Evolutionary conservation across 2,329 filamentous ascomycete genomes (phyloP).

Genomic region (Ceratocystis ficicola): DNA sequence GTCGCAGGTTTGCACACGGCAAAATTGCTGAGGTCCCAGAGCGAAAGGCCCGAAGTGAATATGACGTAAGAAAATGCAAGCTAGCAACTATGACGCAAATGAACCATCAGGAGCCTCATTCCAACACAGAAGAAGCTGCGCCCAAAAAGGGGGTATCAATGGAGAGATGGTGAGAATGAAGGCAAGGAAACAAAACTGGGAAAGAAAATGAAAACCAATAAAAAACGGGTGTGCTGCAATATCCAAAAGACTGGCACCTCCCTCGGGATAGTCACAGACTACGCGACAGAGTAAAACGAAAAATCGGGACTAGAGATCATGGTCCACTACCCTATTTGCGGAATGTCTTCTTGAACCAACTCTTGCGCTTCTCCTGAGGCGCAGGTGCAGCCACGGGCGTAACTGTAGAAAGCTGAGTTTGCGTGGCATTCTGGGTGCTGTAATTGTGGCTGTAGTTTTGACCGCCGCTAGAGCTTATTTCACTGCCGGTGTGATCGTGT

Average conservation of each 20-base stretch:
- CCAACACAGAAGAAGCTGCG: constrained; percentile 9
- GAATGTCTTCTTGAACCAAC: constrained; percentile 65
- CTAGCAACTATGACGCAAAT: not conserved
- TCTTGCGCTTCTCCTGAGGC: constrained; percentile 62
- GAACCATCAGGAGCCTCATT: not conserved
- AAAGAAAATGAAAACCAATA: constrained; percentile 14
- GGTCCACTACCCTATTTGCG: constrained; percentile 21
- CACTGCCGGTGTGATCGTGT: constrained; percentile 19
- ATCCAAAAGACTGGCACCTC: not conserved
- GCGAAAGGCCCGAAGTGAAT: not conserved
- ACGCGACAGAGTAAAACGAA: not conserved
- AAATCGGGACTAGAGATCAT: not conserved
- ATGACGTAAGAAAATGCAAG: not conserved
- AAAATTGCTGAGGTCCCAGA: too few relatives aligned
- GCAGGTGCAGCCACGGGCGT: constrained; percentile 17
- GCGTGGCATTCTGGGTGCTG: constrained; percentile 23
- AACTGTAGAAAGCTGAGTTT: constrained; percentile 20
- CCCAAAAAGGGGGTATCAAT: constrained; percentile 8
- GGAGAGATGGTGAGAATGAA: not conserved
- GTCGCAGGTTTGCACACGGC: too few relatives aligned
- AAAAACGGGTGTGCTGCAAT: constrained; percentile 6
- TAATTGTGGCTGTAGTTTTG: constrained; percentile 28
- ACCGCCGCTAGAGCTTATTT: constrained; percentile 27
- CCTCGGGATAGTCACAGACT: not conserved
- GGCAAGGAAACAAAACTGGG: constrained; percentile 8